Evolutionary conservation across 169 alveolate genomes (phyloP), one percentile per base, ranked within the genome.

Genomic region (Toxoplasma gondii): DNA sequence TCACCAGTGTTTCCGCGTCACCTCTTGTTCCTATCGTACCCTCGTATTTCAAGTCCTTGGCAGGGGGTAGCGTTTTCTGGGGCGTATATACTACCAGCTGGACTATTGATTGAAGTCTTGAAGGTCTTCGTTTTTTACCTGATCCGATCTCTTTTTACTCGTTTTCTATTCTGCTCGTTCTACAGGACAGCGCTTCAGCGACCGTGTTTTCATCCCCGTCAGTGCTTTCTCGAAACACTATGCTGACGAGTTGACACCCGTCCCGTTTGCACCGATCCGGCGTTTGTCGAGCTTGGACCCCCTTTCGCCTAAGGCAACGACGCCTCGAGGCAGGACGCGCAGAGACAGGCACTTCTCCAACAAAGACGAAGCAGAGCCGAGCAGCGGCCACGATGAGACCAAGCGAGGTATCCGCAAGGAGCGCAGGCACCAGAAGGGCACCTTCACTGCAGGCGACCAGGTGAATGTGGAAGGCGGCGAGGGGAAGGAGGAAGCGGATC

Each of bases 151-250:
- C 78, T 64, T 64, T 31, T 4, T 64, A 17, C 45, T 12, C 45
- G 29, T 27, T 78, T 34, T 78, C 31, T 0, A 0, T 16, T 78
- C 45, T 34, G 10, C 34, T 36, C 74, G 19, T 31, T n/a, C 88
- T 2, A 36, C 92, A 64, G 97, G 97, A 29, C 93, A 94, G 45
- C 93, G 87, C 29, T 95, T 96, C 44, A 95, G 95, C 58, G 97
- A 96, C 92, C 91, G 97, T 39, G 94, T 96, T 41, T 93, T 96
- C 45, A 90, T 95, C 81, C 93, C 97, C 9, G 93, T 96, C n/a
- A 95, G 96, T 17, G 96, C 95, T 34, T 96, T 96, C 67, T 58
- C 91, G 82, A 94, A 94, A 88, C 93, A 92, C 80, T 88, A 94
- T 80, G 84, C 94, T 1, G 95, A 93, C 70, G 80, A 91, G 58